These are phyloP conservation scores for Suillus paluster DNA, from an alignment of 768 basidiomycete genomes.

Conservation along the genomic window DNA sequence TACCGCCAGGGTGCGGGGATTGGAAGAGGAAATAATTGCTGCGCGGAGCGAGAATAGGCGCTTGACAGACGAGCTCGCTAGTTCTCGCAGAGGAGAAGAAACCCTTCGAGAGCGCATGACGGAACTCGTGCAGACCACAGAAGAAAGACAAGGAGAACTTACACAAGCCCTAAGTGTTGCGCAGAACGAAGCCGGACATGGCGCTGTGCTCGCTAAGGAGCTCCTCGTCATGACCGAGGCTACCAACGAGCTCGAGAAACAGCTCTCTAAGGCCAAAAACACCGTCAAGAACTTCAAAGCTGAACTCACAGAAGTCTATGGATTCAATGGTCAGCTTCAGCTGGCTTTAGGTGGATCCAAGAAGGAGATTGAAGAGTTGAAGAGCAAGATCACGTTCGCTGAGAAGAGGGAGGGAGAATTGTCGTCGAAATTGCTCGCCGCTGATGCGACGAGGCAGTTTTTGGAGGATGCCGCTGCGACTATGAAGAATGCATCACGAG, in stretches of 20 bases:
- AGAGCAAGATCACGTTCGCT: neutral
- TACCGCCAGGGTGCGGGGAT: neutral
- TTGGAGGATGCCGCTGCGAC: neutral
- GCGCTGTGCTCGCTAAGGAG: neutral
- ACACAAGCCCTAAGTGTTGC: neutral
- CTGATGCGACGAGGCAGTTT: neutral
- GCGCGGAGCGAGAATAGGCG: constrained; percentile 1
- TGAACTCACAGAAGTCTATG: neutral
- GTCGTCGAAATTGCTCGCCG: constrained; percentile 1
- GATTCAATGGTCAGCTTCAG: neutral
- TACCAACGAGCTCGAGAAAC: neutral
- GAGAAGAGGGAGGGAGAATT: constrained; percentile 3
- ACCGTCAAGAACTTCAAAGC: neutral
- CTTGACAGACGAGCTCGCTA: constrained; percentile 14
- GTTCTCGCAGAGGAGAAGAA: constrained; percentile 16
- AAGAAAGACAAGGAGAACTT: constrained; percentile 11
- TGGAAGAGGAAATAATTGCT: neutral
- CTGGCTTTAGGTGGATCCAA: neutral
- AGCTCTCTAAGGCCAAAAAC: neutral
- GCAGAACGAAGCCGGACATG: neutral
- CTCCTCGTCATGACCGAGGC: neutral
- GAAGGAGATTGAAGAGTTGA: constrained; percentile 1
- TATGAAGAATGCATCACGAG: constrained; percentile 1
- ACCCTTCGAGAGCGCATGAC: constrained; percentile 11
- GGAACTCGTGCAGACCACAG: constrained; percentile 15